Conservation (phyloP, 192 early-diverging fungal species). For the Backusella australiensis region DNA sequence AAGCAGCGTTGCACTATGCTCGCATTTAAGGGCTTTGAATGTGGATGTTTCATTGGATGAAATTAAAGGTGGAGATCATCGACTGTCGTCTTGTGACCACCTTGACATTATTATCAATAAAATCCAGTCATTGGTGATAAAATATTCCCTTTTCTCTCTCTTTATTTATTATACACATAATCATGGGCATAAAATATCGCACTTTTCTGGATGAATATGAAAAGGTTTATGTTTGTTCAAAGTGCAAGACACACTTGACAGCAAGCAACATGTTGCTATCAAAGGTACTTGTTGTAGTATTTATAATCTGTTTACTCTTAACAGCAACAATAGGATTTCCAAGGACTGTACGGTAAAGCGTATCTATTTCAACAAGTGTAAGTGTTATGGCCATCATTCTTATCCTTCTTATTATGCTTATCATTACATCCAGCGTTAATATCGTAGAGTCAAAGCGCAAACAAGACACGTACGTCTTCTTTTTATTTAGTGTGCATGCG, state of each 20-base stretch:
- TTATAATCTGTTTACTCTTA: neutral
- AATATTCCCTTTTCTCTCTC: neutral
- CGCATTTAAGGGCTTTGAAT: neutral
- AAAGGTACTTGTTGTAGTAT: constrained; percentile 36
- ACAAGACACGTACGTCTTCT: neutral
- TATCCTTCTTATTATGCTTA: neutral
- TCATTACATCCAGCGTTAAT: neutral
- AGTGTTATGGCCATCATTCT: neutral
- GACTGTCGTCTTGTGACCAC: constrained; percentile 28
- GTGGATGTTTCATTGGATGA: constrained; percentile 7
- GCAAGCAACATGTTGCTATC: constrained; percentile 46
- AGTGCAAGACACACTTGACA: constrained; percentile 52
- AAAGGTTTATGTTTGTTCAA: constrained; percentile 45
- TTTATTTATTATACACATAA: neutral
- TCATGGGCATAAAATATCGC: constrained; percentile 53
- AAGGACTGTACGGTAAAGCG: constrained; percentile 61
- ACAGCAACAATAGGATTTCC: constrained; percentile 42
- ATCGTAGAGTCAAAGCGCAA: neutral
- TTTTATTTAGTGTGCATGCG: neutral
- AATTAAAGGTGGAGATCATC: constrained; percentile 35
- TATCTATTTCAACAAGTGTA: constrained; percentile 67
- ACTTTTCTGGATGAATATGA: constrained; percentile 31
- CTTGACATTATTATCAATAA: constrained; percentile 3
- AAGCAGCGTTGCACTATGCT: neutral
- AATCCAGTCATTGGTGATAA: constrained; percentile 3